Evolutionary conservation across 805 yeast species (phyloP).

Genomic region (Jamesozyma lodderae): DNA sequence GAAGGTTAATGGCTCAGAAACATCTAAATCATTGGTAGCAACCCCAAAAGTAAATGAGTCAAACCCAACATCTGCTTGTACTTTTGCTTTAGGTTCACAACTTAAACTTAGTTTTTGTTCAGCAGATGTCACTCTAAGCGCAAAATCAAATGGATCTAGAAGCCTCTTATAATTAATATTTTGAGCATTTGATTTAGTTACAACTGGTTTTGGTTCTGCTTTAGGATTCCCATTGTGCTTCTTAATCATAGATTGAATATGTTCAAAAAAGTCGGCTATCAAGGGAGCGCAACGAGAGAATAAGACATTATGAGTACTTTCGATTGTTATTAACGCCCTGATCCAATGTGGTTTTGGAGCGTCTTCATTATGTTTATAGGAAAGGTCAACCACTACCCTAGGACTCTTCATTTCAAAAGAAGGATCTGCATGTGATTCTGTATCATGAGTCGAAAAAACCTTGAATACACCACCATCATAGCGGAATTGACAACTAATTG

Average conservation of each 20-base stretch:
- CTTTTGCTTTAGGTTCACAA: slow-evolving; percentile 91
- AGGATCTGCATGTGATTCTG: slow-evolving; percentile 34
- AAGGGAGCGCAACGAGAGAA: slow-evolving; percentile 75
- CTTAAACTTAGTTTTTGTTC: slow-evolving; percentile 70
- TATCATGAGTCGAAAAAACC: slow-evolving; percentile 32
- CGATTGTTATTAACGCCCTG: slow-evolving; percentile 21
- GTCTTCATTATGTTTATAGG: slow-evolving; percentile 33
- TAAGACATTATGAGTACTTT: slow-evolving; percentile 60
- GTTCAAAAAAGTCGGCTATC: slow-evolving; percentile 46
- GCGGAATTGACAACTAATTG: slow-evolving; percentile 42
- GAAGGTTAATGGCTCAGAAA: slow-evolving; percentile 35
- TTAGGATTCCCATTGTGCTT: slow-evolving; percentile 14
- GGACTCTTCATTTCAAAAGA: slow-evolving; percentile 67
- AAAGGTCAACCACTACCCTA: slow-evolving; percentile 49
- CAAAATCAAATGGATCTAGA: slow-evolving; percentile 49
- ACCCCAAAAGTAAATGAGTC: slow-evolving; percentile 56
- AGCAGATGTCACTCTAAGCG: slow-evolving; percentile 54
- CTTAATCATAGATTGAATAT: slow-evolving; percentile 41
- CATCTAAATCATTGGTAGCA: slow-evolving; percentile 39
- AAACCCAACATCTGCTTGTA: slow-evolving; percentile 73
- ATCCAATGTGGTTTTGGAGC: slow-evolving; percentile 20
- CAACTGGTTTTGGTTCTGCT: neutral
- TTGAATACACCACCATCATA: slow-evolving; percentile 65
- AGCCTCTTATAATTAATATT: slow-evolving; percentile 36
- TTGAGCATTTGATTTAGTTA: slow-evolving; percentile 3